Base-by-base conservation (phyloP, 441 rosid species). In the Lepidium campestre region DNA sequence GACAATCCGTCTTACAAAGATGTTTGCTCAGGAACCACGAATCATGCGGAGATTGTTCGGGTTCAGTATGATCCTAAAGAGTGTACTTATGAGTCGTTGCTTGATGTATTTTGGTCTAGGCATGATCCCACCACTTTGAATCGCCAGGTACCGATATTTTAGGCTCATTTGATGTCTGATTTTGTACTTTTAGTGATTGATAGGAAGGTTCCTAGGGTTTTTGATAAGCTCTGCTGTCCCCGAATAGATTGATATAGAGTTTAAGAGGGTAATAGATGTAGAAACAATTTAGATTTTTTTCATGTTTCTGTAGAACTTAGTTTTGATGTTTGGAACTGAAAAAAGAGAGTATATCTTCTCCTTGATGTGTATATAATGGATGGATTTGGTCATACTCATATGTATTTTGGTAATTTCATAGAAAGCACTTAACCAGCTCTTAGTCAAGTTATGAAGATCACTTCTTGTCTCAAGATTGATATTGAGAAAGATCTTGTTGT, bases 101-200 rank as follows among this genome's bases (percentile, higher is more conserved):
- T 93, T 65, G 91, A 88, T 74, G 67, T n/a, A 56, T 93, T 93
- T 70, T 90, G 96, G 97, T 75, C 86, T 44, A 69, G 79, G 64
- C 91, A 86, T 72, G 98, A 90, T 61, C 98, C 96, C 20, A 88
- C 97, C 44, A 76, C 91, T 67, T 86, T 77, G 67, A 90, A 93
- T 81, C 94, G 97, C n/a, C 97, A 90, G 94, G 98, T 88, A 39
- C 10, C 39, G 60, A 56, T 60, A 0, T 2, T 32, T 40, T 17
- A n/a, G n/a, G 9, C 6, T 49, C 27, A 49, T 64, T 8, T 9
- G 2, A 5, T 35, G 10, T 53, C 53, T 18, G 41, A 20, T 59
- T 40, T 48, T 15, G 4, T 4, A 4, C n/a, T 27, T 58, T 64
- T 15, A 19, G 42, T 47, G 41, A 47, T 61, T 46, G n/a, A 34